Conservation (phyloP, 345 rosid species). For the Eucalyptus polybractea region DNA sequence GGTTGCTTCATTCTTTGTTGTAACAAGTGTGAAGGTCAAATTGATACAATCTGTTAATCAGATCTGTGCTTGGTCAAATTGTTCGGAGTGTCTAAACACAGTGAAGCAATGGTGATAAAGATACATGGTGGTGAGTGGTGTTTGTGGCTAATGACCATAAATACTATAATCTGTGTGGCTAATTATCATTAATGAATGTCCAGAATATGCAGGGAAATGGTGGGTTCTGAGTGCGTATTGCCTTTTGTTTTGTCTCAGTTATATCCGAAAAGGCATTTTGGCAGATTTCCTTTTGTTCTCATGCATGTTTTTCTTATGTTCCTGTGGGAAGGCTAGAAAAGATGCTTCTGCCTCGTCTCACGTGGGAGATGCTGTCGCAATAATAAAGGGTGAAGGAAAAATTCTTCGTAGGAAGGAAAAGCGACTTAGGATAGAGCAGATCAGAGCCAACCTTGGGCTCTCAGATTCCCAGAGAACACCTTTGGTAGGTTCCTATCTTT, state of each 20-base stretch:
- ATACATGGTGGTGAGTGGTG: neutral
- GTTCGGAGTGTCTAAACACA: neutral
- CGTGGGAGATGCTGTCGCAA: constrained; percentile 79
- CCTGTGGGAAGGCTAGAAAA: neutral
- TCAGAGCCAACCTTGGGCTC: constrained; percentile 90
- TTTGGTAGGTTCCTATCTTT: constrained; percentile 21
- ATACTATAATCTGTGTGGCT: neutral
- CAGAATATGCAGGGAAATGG: neutral
- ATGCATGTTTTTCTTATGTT: neutral
- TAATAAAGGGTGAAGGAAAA: constrained; percentile 77
- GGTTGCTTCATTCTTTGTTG: neutral
- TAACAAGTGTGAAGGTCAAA: neutral
- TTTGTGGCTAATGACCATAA: neutral
- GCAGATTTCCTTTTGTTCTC: neutral
- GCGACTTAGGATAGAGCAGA: constrained; percentile 86
- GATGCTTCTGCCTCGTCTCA: constrained; percentile 2
- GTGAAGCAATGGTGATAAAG: neutral
- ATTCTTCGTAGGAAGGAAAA: constrained; percentile 79
- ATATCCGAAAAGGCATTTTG: neutral
- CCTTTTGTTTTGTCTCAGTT: neutral
- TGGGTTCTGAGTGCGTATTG: neutral
- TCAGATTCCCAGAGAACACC: constrained; percentile 98
- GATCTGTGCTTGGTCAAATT: neutral
- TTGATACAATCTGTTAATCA: neutral
- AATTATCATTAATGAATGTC: neutral